Conservation (phyloP, 495 filamentous ascomycete species). For the Hapsidospora chrysogenum region DNA sequence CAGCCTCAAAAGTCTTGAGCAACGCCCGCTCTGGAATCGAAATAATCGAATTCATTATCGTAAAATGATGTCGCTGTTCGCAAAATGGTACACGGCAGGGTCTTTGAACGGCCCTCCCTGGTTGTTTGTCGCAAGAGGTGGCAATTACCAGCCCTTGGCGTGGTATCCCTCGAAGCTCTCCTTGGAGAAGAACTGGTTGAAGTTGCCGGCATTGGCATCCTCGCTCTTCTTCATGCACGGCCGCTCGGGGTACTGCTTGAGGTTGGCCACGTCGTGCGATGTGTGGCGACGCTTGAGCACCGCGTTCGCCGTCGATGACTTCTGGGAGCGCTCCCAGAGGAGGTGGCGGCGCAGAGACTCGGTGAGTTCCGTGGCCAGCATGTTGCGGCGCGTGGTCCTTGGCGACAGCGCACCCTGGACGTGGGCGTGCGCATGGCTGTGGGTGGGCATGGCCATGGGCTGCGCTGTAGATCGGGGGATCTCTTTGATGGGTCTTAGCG, state of each 20-base stretch:
- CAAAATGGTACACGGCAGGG: constrained; percentile 12
- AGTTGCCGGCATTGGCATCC: constrained; percentile 26
- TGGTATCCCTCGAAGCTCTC: constrained; percentile 32
- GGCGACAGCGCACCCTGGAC: constrained; percentile 62
- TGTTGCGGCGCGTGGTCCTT: constrained; percentile 84
- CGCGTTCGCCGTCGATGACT: constrained; percentile 73
- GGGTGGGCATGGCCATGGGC: constrained; percentile 69
- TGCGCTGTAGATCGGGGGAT: constrained; percentile 54
- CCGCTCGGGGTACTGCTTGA: constrained; percentile 56
- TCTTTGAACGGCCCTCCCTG: too few species aligned
- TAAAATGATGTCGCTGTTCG: constrained; percentile 8
- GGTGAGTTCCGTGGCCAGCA: constrained; percentile 80
- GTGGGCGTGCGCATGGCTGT: constrained; percentile 38
- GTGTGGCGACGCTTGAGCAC: constrained; percentile 86
- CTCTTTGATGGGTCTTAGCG: constrained; percentile 41
- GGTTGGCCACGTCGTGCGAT: constrained; percentile 70
- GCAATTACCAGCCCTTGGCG: constrained; percentile 36
- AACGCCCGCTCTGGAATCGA: too few species aligned
- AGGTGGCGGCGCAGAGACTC: constrained; percentile 25
- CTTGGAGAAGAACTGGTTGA: constrained; percentile 32
- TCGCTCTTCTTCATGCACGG: constrained; percentile 30
- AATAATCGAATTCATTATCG: too few species aligned
- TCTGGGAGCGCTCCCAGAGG: constrained; percentile 25
- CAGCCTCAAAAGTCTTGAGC: too few species aligned
- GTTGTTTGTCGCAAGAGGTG: constrained; percentile 2